phyloP scores from a whole-genome alignment of 2,329 filamentous ascomycete genomes.

The Aspergillus flavus region DNA sequence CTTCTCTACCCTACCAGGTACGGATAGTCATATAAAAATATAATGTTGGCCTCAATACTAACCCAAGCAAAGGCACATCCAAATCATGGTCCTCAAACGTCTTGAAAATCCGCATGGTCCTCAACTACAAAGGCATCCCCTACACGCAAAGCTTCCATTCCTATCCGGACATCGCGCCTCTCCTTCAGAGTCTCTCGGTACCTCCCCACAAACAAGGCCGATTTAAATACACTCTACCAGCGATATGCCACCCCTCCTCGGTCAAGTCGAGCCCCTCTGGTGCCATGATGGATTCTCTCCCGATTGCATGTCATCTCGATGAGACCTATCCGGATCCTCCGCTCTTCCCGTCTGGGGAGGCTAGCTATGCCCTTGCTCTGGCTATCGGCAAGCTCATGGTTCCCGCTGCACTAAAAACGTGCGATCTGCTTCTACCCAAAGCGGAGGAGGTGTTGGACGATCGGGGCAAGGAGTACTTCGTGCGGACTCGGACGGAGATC shows the following conservation, averaged over 20 bases:
- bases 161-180: background rate
- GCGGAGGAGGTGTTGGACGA: background rate
- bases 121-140: background rate
- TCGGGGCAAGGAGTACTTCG: background rate
- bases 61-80: background rate
- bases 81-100: background rate
- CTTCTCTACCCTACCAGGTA: background rate
- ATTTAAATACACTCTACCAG: background rate
- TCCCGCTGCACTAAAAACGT: background rate
- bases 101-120: background rate
- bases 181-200: background rate
- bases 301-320: background rate
- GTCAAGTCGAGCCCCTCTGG: background rate
- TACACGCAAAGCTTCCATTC: background rate
- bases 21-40: background rate
- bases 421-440: background rate
- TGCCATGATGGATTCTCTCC: background rate
- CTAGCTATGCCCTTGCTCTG: background rate
- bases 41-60: background rate
- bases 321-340: background rate
- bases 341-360: background rate
- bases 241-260: background rate
- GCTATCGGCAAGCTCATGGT: background rate
- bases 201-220: background rate
- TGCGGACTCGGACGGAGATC: background rate